phyloP scores from a whole-genome alignment of 2,329 filamentous ascomycete species.

The Fusarium decemcellulare region DNA sequence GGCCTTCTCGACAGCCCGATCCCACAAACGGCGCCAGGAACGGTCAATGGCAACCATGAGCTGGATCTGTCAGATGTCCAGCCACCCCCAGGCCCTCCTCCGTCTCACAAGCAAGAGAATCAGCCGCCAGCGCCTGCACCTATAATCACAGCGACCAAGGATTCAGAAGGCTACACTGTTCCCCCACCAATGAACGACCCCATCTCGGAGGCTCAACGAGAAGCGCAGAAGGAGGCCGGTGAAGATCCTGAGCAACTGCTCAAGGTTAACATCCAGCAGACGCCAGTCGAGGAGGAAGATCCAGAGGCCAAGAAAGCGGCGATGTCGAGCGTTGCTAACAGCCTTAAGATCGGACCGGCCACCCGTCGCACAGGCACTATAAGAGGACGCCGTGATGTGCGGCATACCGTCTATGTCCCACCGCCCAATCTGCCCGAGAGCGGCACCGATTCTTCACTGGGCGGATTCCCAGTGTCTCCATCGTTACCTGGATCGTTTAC shows the following conservation, averaged over 20 bases:
- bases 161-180: conserved; percentile 84
- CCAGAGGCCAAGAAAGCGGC: conserved; percentile 81
- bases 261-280: conserved; percentile 84
- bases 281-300: conserved; percentile 84
- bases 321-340: conserved; percentile 81
- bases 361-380: conserved; percentile 81
- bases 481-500: conserved; percentile 41
- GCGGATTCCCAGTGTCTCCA: conserved; percentile 39
- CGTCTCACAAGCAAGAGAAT: conserved; percentile 56
- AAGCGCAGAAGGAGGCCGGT: conserved; percentile 61
- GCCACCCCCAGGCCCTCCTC: conserved; percentile 66
- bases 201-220: conserved; percentile 80
- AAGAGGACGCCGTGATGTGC: conserved; percentile 89
- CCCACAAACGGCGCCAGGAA: conserved; percentile 47
- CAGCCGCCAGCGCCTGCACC: conserved; percentile 50
- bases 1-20: conserved; percentile 49
- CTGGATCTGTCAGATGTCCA: conserved; percentile 66
- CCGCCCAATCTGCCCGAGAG: conserved; percentile 54
- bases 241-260: conserved; percentile 78
- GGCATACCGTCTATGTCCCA: conserved; percentile 90
- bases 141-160: conserved; percentile 63
- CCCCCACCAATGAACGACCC: conserved; percentile 74
- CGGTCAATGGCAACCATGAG: conserved; percentile 63
- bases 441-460: conserved; percentile 43
- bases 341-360: conserved; percentile 76